Conservation (phyloP, 129 eudicot genomes). For the Logfia minima region DNA sequence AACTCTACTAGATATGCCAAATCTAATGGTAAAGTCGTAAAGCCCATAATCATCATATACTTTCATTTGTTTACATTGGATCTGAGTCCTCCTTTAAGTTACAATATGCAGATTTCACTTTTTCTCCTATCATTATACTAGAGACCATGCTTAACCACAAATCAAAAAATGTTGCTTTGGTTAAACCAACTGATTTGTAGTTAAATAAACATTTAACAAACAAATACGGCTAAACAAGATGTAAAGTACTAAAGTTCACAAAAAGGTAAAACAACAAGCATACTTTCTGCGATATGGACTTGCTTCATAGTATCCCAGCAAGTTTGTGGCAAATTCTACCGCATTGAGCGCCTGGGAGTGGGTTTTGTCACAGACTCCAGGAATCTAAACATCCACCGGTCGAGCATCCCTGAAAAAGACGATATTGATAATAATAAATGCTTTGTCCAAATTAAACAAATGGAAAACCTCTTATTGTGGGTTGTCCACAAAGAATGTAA, state of each 20-base stretch:
- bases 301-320: constrained; percentile 30
- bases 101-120: neutral
- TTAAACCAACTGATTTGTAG: constrained; percentile 18
- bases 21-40: neutral
- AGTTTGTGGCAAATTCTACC: constrained; percentile 21
- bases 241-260: constrained; percentile 8
- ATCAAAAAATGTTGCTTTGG: constrained; percentile 5
- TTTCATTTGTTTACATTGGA: neutral
- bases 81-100: neutral
- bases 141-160: constrained; percentile 17
- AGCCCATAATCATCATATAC: neutral
- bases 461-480: neutral
- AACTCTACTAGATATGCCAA: neutral
- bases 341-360: constrained; percentile 37
- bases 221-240: constrained; percentile 21
- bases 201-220: constrained; percentile 24
- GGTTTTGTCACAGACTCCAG: constrained; percentile 64
- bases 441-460: neutral
- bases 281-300: constrained; percentile 10
- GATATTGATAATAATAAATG: neutral
- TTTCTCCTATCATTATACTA: neutral
- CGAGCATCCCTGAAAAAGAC: constrained; percentile 80
- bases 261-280: constrained; percentile 13
- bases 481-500: neutral
- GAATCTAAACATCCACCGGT: constrained; percentile 92